Evolutionary conservation across 345 rosid genomes (phyloP), one percentile per base, ranked within the genome.

Genomic region (Eucalyptus victrix): DNA sequence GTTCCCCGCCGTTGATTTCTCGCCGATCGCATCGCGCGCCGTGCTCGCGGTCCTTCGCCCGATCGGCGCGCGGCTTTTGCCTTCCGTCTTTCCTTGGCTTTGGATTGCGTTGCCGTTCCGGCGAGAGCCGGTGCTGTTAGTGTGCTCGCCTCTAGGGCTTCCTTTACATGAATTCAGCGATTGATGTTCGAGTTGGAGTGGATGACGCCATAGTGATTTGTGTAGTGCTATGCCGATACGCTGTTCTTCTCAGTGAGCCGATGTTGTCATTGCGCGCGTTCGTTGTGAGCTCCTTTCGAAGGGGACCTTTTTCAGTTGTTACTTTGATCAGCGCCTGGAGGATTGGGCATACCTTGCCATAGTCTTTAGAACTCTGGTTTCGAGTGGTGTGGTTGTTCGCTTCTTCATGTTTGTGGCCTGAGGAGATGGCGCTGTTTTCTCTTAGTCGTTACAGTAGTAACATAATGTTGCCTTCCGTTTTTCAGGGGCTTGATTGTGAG

Each of bases 401-500:
- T 76, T 40, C 85, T 76, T 76, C 85, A 76, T 37, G 85, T 72
- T 37, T 72, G 45, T 23, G 0, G 76, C 6, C 40, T 65, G 76
- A 53, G 32, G 76, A 65, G 37, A n/a, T 65, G 76, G 40, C 76
- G 16, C 34, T 65, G 76, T 65, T 65, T n/a, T 65, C 76, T 15
- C 1, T 65, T 1, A n/a, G 76, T 65, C 37, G 76, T 65, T 76
- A 1, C 83, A 2, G 47, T 76, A 76, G 85, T 76, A 21, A 76
- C 42, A 23, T 37, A 26, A 56, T 86, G 44, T 87, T 14, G 56
- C 85, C 24, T 76, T 76, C 47, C 85, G 2, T 76, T 53, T 80
- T 87, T 56, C 91, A 94, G 97, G 96, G 97, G 80, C 83, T 92
- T 45, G 96, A 93, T 54, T 94, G 97, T 34, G 97, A 94, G 91